phyloP scores from a whole-genome alignment of 768 basidiomycete species.

The Collybiopsis luxurians region DNA sequence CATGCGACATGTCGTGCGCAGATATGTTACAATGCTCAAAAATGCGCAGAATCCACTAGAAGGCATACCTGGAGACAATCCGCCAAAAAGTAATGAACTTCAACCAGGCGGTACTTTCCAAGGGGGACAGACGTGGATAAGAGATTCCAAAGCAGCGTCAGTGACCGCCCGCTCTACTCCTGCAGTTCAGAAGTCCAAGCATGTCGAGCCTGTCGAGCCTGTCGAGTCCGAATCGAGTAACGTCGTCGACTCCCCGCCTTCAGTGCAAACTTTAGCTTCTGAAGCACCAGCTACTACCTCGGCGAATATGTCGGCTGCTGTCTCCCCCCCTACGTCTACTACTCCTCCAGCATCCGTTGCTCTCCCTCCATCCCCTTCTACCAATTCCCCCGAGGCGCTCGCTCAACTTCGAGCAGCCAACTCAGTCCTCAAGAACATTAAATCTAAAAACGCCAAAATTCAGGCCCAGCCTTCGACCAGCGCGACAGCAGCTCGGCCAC shows the following conservation, averaged over 20 bases:
- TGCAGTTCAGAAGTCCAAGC: too few relatives aligned
- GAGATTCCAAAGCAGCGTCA: background rate
- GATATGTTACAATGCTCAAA: background rate
- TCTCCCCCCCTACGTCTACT: background rate
- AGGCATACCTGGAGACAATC: background rate
- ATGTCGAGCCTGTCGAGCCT: too few relatives aligned
- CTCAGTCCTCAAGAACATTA: background rate
- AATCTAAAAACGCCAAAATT: background rate
- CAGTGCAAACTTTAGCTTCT: background rate
- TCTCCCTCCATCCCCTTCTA: background rate
- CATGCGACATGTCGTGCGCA: constrained; percentile 1
- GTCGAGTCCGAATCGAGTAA: background rate
- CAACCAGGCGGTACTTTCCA: too few relatives aligned
- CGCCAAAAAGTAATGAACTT: background rate
- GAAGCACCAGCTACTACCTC: background rate
- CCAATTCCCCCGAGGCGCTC: background rate
- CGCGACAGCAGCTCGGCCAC: background rate
- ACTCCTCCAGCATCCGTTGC: background rate
- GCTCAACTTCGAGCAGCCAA: constrained; percentile 1
- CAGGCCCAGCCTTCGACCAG: background rate
- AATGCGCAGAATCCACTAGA: background rate
- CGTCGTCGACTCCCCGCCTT: background rate
- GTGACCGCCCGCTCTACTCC: background rate
- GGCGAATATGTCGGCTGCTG: background rate
- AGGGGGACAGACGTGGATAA: background rate